A percentile compares a stretch with the other conserved stretches of the same genome.
phyloP scores from a whole-genome alignment of 768 basidiomycete species.

The Kwoniella heveanensis region DNA sequence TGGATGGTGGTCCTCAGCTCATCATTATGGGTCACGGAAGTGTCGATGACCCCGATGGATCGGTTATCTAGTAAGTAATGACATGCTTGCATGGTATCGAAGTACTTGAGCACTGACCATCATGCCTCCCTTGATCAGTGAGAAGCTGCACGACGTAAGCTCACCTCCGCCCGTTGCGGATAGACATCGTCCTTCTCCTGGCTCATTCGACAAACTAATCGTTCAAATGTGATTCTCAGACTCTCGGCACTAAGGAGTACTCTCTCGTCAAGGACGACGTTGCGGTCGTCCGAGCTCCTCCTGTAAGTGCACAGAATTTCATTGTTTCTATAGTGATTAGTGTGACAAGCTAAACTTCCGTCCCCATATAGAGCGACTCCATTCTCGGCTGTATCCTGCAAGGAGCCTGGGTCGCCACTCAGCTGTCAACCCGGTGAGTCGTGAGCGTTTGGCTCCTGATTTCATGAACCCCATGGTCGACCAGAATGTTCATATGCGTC shows the following conservation, averaged over 20 bases:
- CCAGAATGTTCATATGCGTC: no score
- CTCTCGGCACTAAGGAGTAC: constrained; percentile 43
- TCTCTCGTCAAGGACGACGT: constrained; percentile 58
- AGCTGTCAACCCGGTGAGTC: constrained; percentile 74
- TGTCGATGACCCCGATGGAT: constrained; percentile 90
- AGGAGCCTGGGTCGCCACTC: constrained; percentile 84
- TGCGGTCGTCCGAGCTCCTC: constrained; percentile 75
- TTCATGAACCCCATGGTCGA: neutral
- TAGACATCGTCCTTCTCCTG: no score
- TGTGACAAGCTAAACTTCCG: neutral
- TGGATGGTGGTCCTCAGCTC: constrained; percentile 51
- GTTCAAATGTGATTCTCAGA: constrained; percentile 27
- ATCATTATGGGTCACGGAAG: constrained; percentile 74
- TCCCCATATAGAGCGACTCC: constrained; percentile 44
- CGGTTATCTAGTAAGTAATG: constrained; percentile 44
- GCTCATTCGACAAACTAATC: no score
- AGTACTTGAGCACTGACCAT: no score
- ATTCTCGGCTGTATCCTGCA: constrained; percentile 87
- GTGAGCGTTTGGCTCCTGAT: no score
- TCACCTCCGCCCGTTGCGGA: no score
- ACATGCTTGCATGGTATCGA: no score
- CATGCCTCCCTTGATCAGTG: constrained; percentile 29
- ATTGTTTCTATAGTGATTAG: no score
- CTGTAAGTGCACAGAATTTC: constrained; percentile 70
- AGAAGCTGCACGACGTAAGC: constrained; percentile 48